Conservation (phyloP, 148 eudicot genomes). For the Vaccinium darrowii region DNA sequence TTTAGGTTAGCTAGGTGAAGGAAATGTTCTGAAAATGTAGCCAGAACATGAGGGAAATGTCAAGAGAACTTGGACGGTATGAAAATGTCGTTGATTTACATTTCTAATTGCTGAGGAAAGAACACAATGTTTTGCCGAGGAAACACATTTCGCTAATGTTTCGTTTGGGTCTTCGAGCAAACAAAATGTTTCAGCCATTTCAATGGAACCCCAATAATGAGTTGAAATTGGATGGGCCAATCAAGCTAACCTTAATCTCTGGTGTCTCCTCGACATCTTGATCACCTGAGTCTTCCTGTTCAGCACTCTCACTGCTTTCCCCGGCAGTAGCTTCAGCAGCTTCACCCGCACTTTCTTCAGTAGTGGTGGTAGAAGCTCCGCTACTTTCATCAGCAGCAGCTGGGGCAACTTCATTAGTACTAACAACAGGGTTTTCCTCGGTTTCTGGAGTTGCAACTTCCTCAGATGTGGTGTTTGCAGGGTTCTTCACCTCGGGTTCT, state of each 20-base stretch:
- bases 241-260: conserved; percentile 59
- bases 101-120: not conserved
- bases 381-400: conserved; percentile 25
- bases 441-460: conserved; percentile 42
- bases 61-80: not conserved
- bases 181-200: not conserved
- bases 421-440: conserved; percentile 47
- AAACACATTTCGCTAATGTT: not conserved
- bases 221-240: not conserved
- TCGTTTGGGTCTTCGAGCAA: not conserved
- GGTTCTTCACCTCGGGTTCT: conserved; percentile 41
- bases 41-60: not conserved
- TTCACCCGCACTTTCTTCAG: conserved; percentile 26
- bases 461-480: conserved; percentile 35
- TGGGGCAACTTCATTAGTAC: conserved; percentile 32
- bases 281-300: conserved; percentile 40
- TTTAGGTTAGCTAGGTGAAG: not conserved
- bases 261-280: conserved; percentile 60
- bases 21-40: not conserved
- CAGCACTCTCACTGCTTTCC: conserved; percentile 48
- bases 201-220: not conserved
- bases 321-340: conserved; percentile 36
- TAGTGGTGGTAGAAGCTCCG: conserved; percentile 30
- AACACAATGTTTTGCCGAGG: not conserved
- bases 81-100: not conserved